Percentiles rank a stretch among this genome's conserved stretches.
Evolutionary conservation across 495 filamentous ascomycete genomes (phyloP).

Genomic region (Lentithecium fluviatile): DNA sequence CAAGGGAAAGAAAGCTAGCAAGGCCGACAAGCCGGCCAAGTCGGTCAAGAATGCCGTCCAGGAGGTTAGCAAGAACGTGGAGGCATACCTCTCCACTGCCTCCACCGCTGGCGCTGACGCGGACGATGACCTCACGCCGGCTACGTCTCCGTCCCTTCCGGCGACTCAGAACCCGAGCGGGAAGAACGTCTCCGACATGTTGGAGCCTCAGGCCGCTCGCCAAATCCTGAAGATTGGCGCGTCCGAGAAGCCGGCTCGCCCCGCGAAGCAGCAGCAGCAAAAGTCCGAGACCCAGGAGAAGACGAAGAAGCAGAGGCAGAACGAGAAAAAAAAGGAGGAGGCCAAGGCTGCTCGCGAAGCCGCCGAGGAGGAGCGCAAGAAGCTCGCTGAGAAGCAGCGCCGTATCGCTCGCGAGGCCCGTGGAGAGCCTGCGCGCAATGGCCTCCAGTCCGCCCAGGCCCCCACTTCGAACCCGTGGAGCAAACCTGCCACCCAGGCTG

Average conservation of each 20-base stretch:
- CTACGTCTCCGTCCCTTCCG: slow-evolving; percentile 31
- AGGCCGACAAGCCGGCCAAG: slow-evolving; percentile 24
- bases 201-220: slow-evolving; percentile 70
- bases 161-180: slow-evolving; percentile 40
- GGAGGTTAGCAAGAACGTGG: slow-evolving; percentile 23
- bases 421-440: slow-evolving; percentile 71
- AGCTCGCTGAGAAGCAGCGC: slow-evolving; percentile 73
- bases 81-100: slow-evolving; percentile 31
- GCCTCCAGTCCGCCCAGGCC: slow-evolving; percentile 58
- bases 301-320: slow-evolving; percentile 90
- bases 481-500: slow-evolving; percentile 6
- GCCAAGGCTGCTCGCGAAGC: slow-evolving; percentile 68
- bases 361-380: slow-evolving; percentile 69
- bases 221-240: slow-evolving; percentile 74
- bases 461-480: slow-evolving; percentile 64
- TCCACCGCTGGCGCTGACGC: slow-evolving; percentile 71
- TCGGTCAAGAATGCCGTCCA: slow-evolving; percentile 31
- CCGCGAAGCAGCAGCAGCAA: slow-evolving; percentile 63
- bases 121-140: slow-evolving; percentile 54
- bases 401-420: slow-evolving; percentile 75
- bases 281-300: slow-evolving; percentile 54
- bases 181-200: slow-evolving; percentile 80
- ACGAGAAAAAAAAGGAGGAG: slow-evolving; percentile 75
- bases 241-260: slow-evolving; percentile 56
- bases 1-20: slow-evolving; percentile 4